Evolutionary conservation across 345 rosid genomes (phyloP).

Genomic region (Hibiscus tridactylites): DNA sequence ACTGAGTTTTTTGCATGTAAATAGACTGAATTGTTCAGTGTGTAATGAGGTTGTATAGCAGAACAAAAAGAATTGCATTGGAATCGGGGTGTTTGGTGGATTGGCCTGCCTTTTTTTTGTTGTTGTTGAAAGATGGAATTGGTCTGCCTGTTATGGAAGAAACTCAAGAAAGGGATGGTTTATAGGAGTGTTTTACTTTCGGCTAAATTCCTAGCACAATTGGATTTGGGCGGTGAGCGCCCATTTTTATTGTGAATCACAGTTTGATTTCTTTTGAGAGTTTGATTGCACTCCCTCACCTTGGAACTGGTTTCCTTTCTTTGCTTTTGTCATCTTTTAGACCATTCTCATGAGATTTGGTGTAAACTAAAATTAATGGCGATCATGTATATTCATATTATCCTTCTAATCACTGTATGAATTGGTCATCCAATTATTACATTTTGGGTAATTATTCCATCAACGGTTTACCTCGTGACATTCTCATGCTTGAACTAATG

Average conservation of each 20-base stretch:
- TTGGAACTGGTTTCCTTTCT: no score
- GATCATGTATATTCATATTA: no score
- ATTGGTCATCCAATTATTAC: no score
- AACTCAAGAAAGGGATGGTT: slow-evolving; percentile 5
- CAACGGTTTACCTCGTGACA: no score
- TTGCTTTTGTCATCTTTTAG: no score
- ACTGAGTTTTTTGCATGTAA: slow-evolving; percentile 20
- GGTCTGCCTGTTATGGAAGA: slow-evolving; percentile 6
- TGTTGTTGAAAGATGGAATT: background rate
- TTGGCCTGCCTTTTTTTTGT: slow-evolving; percentile 1
- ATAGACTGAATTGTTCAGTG: slow-evolving; percentile 24
- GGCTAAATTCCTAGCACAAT: slow-evolving; percentile 17
- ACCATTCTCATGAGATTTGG: no score
- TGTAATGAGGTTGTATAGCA: slow-evolving; percentile 32
- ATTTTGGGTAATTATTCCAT: no score
- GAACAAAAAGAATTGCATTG: slow-evolving; percentile 7
- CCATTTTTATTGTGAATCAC: slow-evolving; percentile 7
- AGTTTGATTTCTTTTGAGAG: background rate
- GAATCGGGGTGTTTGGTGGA: slow-evolving; percentile 4
- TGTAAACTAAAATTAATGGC: no score
- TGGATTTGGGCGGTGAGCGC: slow-evolving; percentile 5
- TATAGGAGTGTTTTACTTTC: slow-evolving; percentile 16
- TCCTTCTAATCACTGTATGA: no score
- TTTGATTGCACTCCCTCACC: background rate
- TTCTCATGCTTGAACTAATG: no score